Percentiles rank a stretch among this genome's conserved stretches.
Evolutionary conservation across 495 filamentous ascomycete genomes (phyloP).

Genomic region (Annulohypoxylon stygium): DNA sequence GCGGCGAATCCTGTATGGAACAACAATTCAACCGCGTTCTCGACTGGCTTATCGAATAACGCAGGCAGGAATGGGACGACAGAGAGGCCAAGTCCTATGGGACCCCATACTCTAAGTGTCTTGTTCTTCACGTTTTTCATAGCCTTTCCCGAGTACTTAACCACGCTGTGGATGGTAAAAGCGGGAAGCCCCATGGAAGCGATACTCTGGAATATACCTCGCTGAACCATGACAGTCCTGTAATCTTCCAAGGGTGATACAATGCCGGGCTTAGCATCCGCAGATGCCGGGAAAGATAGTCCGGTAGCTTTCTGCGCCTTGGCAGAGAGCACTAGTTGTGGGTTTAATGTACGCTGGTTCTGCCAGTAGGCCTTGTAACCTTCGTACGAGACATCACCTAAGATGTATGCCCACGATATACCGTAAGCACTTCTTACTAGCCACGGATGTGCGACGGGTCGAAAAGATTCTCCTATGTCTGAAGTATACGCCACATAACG

Average conservation of each 20-base stretch:
- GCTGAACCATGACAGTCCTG: conserved; percentile 88
- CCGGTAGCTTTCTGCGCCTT: conserved; percentile 57
- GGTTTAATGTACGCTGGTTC: conserved; percentile 74
- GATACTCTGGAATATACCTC: conserved; percentile 88
- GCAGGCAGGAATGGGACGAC: conserved; percentile 91
- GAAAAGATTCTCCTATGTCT: conserved; percentile 96
- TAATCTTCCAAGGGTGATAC: conserved; percentile 92
- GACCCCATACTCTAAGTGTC: conserved; percentile 82
- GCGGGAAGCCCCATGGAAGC: conserved; percentile 95
- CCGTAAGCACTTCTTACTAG: conserved; percentile 87
- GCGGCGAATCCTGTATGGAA: conserved; percentile 83
- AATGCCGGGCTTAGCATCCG: conserved; percentile 54
- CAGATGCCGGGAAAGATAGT: conserved; percentile 37
- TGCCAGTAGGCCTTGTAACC: conserved; percentile 94
- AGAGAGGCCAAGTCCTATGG: conserved; percentile 90
- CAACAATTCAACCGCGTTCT: conserved; percentile 86
- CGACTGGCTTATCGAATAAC: conserved; percentile 93
- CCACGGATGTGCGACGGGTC: conserved; percentile 88
- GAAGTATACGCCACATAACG: conserved; percentile 98
- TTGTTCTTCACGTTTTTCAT: conserved; percentile 83
- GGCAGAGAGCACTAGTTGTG: conserved; percentile 58
- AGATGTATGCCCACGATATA: conserved; percentile 90
- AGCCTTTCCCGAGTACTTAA: conserved; percentile 84
- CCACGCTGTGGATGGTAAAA: conserved; percentile 93
- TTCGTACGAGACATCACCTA: conserved; percentile 91